Conservation (phyloP, 177 flowering plant species). For the Vitis hybrid region DNA sequence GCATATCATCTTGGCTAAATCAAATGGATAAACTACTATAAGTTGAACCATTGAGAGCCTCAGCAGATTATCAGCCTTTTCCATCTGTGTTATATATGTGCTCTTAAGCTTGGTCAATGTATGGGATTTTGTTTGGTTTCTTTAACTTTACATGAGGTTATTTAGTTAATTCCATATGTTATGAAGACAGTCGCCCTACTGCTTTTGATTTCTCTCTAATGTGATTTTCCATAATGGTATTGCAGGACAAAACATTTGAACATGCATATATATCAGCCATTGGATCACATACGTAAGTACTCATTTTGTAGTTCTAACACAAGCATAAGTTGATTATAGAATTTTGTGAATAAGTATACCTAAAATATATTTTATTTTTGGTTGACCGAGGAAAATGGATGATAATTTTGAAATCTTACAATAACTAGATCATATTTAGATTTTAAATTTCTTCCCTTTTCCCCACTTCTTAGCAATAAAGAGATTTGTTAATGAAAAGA, state of each 20-base stretch:
- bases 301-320: neutral
- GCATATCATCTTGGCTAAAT: no score
- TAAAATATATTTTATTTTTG: neutral
- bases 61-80: no score
- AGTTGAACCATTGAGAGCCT: no score
- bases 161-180: neutral
- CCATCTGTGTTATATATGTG: no score
- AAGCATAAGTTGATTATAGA: neutral
- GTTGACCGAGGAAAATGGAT: neutral
- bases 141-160: no score
- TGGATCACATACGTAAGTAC: slow-evolving; percentile 92
- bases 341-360: no score
- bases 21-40: no score
- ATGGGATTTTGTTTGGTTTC: no score
- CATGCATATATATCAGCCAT: slow-evolving; percentile 82
- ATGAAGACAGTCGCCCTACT: neutral
- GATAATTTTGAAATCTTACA: no score
- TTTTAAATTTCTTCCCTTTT: no score
- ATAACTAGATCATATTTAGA: no score
- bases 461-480: neutral
- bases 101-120: no score
- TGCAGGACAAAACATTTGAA: slow-evolving; percentile 93
- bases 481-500: neutral
- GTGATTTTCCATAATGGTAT: neutral
- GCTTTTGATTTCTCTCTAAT: neutral